phyloP scores from a whole-genome alignment of 2,329 filamentous ascomycete genomes.

The Lachnellula suecica region DNA sequence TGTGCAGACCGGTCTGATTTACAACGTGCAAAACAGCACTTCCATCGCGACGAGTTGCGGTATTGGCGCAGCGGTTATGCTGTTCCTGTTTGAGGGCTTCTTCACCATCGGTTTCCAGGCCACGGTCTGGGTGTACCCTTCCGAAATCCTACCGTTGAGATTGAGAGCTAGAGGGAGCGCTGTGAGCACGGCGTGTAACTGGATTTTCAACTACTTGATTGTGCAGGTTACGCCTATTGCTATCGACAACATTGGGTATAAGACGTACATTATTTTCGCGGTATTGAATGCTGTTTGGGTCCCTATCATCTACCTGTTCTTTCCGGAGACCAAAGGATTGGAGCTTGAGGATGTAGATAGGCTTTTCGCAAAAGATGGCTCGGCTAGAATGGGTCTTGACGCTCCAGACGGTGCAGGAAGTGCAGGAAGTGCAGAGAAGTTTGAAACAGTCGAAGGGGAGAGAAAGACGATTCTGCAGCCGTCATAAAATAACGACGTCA shows the following conservation, averaged over 20 bases:
- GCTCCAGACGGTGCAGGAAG: neutral
- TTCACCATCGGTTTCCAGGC: slow-evolving; percentile 60
- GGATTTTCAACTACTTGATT: slow-evolving; percentile 36
- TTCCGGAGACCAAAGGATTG: slow-evolving; percentile 21
- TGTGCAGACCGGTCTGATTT: slow-evolving; percentile 40
- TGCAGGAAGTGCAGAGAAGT: neutral
- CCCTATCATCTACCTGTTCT: slow-evolving; percentile 23
- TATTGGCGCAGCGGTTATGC: slow-evolving; percentile 44
- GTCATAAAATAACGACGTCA: too few species aligned
- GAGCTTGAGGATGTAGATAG: slow-evolving; percentile 25
- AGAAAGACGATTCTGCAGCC: too few species aligned
- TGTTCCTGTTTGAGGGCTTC: slow-evolving; percentile 61
- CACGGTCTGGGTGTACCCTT: slow-evolving; percentile 60
- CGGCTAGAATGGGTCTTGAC: neutral
- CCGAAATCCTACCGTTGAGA: slow-evolving; percentile 56
- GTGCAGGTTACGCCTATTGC: slow-evolving; percentile 53
- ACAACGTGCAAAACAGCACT: slow-evolving; percentile 38
- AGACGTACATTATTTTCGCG: slow-evolving; percentile 53
- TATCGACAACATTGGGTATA: slow-evolving; percentile 47
- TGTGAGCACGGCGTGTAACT: slow-evolving; percentile 32
- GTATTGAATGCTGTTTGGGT: slow-evolving; percentile 13
- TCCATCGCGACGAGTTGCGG: slow-evolving; percentile 34
- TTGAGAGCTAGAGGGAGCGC: slow-evolving; percentile 32
- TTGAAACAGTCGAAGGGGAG: too few species aligned
- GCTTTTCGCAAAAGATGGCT: neutral